phyloP scores from a whole-genome alignment of 768 basidiomycete species.

The Leccinellum rugosiceps region DNA sequence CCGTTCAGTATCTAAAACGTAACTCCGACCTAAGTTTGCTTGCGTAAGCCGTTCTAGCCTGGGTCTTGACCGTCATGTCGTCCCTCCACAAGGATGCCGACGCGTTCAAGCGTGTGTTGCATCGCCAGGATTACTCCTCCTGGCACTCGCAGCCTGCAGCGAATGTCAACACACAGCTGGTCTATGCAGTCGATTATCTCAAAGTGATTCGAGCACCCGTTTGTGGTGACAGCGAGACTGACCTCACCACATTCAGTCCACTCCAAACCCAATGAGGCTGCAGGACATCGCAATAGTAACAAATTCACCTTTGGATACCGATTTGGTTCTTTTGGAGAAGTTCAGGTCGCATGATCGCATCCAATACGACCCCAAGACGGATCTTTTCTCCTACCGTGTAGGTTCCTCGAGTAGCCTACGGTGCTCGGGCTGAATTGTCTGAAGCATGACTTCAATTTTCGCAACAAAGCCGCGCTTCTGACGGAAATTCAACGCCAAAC shows the following conservation, averaged over 20 bases:
- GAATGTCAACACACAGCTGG: slow-evolving; percentile 84
- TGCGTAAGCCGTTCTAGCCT: slow-evolving; percentile 15
- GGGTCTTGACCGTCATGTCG: slow-evolving; percentile 46
- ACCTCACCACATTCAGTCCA: slow-evolving; percentile 39
- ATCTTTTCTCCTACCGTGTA: slow-evolving; percentile 85
- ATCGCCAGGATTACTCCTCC: slow-evolving; percentile 65
- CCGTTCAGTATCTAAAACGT: neutral
- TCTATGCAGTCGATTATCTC: slow-evolving; percentile 78
- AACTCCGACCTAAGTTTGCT: slow-evolving; percentile 28
- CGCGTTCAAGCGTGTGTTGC: slow-evolving; percentile 62
- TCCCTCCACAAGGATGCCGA: slow-evolving; percentile 67
- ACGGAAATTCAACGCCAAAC: slow-evolving; percentile 86
- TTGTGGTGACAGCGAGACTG: slow-evolving; percentile 10
- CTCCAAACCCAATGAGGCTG: slow-evolving; percentile 78
- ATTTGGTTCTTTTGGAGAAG: slow-evolving; percentile 68
- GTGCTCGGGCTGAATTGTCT: slow-evolving; percentile 2
- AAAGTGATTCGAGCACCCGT: slow-evolving; percentile 47
- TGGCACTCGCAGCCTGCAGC: slow-evolving; percentile 89
- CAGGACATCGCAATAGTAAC: slow-evolving; percentile 85
- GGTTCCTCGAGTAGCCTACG: slow-evolving; percentile 14
- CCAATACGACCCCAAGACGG: slow-evolving; percentile 76
- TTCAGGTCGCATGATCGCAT: slow-evolving; percentile 82
- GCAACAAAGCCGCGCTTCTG: slow-evolving; percentile 78
- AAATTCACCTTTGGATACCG: slow-evolving; percentile 72
- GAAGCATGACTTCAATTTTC: slow-evolving; percentile 84